Evolutionary conservation across 768 basidiomycete genomes (phyloP).

Genomic region (Serendipita sp.): DNA sequence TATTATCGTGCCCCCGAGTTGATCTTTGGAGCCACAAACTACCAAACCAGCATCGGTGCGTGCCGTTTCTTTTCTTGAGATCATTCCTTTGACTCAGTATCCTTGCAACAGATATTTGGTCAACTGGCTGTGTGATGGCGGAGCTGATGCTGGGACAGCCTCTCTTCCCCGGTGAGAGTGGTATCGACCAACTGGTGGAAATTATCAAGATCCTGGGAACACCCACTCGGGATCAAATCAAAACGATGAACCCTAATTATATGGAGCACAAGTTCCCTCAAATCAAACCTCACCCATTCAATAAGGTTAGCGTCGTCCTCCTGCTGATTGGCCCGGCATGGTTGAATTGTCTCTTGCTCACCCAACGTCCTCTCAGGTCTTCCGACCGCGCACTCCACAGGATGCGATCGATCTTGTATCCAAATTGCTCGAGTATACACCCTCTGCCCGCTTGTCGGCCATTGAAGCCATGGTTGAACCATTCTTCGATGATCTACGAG

Average conservation of each 20-base stretch:
- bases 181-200: constrained; percentile 97
- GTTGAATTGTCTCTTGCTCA: constrained; percentile 10
- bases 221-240: constrained; percentile 97
- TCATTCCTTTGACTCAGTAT: background rate
- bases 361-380: constrained; percentile 44
- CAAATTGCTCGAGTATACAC: constrained; percentile 95
- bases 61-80: constrained; percentile 10
- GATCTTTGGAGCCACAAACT: constrained; percentile 99
- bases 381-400: constrained; percentile 89
- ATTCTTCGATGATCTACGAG: constrained; percentile 93
- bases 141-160: constrained; percentile 99
- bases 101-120: constrained; percentile 73
- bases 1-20: constrained; percentile 99
- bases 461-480: constrained; percentile 85
- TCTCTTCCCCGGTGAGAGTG: constrained; percentile 95
- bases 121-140: constrained; percentile 99
- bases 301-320: constrained; percentile 42
- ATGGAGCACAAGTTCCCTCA: constrained; percentile 99
- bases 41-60: constrained; percentile 96
- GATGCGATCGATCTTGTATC: constrained; percentile 95
- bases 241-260: constrained; percentile 99
- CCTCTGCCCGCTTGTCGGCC: constrained; percentile 75
- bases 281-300: constrained; percentile 98
- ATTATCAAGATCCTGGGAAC: constrained; percentile 99
- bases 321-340: constrained; percentile 9